Evolutionary conservation across 768 basidiomycete genomes (phyloP).

Genomic region (Podaxis sp.): DNA sequence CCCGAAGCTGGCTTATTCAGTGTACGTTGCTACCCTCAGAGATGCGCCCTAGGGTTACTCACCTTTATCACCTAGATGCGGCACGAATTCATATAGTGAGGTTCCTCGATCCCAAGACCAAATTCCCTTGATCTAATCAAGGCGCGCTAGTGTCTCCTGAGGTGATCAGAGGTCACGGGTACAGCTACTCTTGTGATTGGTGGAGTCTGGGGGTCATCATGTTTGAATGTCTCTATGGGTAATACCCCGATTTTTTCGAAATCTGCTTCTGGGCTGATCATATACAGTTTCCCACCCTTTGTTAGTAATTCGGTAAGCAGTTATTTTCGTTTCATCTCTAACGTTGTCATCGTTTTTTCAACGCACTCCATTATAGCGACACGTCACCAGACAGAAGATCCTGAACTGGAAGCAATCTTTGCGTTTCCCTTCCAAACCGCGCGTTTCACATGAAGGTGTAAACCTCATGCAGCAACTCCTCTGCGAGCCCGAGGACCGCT

Average conservation of each 20-base stretch:
- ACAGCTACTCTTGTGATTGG: constrained; percentile 96
- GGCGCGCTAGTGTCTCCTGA: constrained; percentile 76
- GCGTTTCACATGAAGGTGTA: constrained; percentile 83
- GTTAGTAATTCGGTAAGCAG: constrained; percentile 84
- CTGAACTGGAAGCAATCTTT: constrained; percentile 91
- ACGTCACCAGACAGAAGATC: constrained; percentile 96
- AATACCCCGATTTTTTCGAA: constrained; percentile 19
- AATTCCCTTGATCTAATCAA: constrained; percentile 23
- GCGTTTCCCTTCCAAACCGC: constrained; percentile 81
- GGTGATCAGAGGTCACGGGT: constrained; percentile 88
- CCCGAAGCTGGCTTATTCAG: constrained; percentile 78
- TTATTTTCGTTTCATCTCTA: constrained; percentile 12
- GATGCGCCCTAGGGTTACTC: constrained; percentile 16
- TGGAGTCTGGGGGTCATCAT: constrained; percentile 98
- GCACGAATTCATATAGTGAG: constrained; percentile 86
- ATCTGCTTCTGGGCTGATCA: constrained; percentile 14
- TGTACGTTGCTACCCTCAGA: constrained; percentile 51
- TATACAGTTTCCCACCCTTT: constrained; percentile 87
- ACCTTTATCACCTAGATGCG: constrained; percentile 54
- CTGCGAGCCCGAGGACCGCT: constrained; percentile 93
- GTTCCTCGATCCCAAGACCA: constrained; percentile 25
- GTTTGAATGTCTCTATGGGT: constrained; percentile 95
- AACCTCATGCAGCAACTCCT: constrained; percentile 87
- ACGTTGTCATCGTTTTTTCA: constrained; percentile 18
- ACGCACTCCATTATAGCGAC: constrained; percentile 53